A percentile compares a stretch with the other conserved stretches of the same genome.
These are phyloP conservation scores for Suhomyces prunicola DNA, from an alignment of 805 yeast species.

Conservation along the genomic window DNA sequence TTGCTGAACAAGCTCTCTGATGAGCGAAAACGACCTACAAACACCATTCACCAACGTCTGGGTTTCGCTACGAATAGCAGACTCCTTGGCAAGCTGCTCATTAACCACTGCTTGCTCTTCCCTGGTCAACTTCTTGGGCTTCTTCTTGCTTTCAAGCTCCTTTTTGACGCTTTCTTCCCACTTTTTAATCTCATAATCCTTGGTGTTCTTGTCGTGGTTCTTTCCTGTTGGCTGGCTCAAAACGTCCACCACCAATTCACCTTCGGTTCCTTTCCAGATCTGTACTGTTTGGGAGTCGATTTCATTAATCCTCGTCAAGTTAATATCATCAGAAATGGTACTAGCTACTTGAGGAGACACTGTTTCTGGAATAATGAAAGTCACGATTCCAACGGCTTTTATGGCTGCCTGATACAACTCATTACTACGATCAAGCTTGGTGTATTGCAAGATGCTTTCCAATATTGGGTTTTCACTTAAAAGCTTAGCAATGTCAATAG, in stretches of 20 bases:
- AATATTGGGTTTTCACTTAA: slow-evolving; percentile 29
- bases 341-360: slow-evolving; percentile 51
- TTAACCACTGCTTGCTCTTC: slow-evolving; percentile 69
- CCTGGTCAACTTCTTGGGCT: slow-evolving; percentile 59
- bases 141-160: slow-evolving; percentile 59
- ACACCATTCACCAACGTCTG: slow-evolving; percentile 33
- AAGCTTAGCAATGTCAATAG: slow-evolving; percentile 60
- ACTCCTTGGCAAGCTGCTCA: slow-evolving; percentile 63
- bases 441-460: slow-evolving; percentile 15
- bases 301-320: slow-evolving; percentile 27
- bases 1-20: slow-evolving; percentile 51
- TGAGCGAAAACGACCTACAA: slow-evolving; percentile 49
- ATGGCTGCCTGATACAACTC: slow-evolving; percentile 49
- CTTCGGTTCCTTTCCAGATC: slow-evolving; percentile 71
- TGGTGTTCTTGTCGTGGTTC: slow-evolving; percentile 65
- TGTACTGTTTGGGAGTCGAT: slow-evolving; percentile 49
- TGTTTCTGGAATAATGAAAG: slow-evolving; percentile 58
- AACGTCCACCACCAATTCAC: slow-evolving; percentile 65
- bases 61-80: slow-evolving; percentile 49
- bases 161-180: slow-evolving; percentile 88
- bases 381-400: slow-evolving; percentile 34
- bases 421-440: slow-evolving; percentile 11
- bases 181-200: slow-evolving; percentile 77
- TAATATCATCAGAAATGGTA: slow-evolving; percentile 43
- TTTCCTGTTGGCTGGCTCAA: slow-evolving; percentile 41